phyloP scores from a whole-genome alignment of 768 basidiomycete species.

The Serendipita vermifera region DNA sequence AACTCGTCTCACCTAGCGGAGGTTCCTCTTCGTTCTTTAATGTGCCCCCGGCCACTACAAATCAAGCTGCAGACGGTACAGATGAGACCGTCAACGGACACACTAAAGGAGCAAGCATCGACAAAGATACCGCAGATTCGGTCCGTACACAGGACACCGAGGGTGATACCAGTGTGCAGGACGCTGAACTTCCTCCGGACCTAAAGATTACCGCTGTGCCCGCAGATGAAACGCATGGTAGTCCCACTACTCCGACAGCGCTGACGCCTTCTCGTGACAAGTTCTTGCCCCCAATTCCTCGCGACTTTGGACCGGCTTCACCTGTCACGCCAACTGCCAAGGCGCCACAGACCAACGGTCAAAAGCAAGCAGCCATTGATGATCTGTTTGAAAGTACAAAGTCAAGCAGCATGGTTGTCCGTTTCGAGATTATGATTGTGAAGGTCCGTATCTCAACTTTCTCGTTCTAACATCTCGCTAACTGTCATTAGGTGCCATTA shows the following conservation, averaged over 20 bases:
- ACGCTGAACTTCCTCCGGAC: constrained; percentile 11
- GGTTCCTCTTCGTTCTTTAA: constrained; percentile 82
- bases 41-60: constrained; percentile 44
- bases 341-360: constrained; percentile 38
- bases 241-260: constrained; percentile 9
- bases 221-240: neutral
- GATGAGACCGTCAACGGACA: constrained; percentile 6
- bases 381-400: constrained; percentile 62
- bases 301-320: constrained; percentile 39
- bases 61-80: constrained; percentile 15
- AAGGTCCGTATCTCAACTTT: constrained; percentile 46
- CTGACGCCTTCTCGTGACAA: constrained; percentile 25
- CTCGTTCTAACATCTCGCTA: constrained; percentile 7
- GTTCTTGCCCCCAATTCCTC: constrained; percentile 67
- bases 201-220: neutral
- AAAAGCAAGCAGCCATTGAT: constrained; percentile 49
- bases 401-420: constrained; percentile 69
- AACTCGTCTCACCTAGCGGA: constrained; percentile 57
- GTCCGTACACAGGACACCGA: constrained; percentile 20
- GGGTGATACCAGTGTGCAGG: constrained; percentile 18
- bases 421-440: constrained; percentile 95
- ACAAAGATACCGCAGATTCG: neutral
- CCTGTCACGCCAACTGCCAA: constrained; percentile 16
- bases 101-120: neutral
- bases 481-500: constrained; percentile 60